phyloP scores from a whole-genome alignment of 78 protist genomes.

The Dictyostelium capitatum region DNA sequence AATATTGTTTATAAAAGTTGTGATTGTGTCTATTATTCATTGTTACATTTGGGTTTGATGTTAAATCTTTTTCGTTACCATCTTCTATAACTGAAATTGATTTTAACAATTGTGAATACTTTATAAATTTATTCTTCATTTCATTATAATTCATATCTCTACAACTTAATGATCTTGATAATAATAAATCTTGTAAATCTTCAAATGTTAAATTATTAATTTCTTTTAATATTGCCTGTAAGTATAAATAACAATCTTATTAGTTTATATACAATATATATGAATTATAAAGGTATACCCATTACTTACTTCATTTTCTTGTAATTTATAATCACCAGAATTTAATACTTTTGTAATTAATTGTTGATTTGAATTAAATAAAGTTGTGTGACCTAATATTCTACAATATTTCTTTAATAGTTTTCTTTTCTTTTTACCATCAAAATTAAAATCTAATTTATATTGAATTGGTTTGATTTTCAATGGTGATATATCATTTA shows the following conservation, averaged over 20 bases:
- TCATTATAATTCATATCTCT: background rate
- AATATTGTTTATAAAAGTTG: slow-evolving; percentile 6
- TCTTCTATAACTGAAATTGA: slow-evolving; percentile 16
- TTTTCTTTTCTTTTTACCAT: background rate
- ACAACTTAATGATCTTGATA: background rate
- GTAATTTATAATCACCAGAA: background rate
- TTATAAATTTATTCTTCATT: slow-evolving; percentile 1
- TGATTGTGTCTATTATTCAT: background rate
- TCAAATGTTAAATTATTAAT: slow-evolving; percentile 50
- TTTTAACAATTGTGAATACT: slow-evolving; percentile 1
- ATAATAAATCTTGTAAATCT: slow-evolving; percentile 62
- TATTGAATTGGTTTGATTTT: slow-evolving; percentile 1
- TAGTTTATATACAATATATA: too few species aligned
- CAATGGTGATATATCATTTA: slow-evolving; percentile 5
- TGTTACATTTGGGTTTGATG: background rate
- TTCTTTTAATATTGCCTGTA: slow-evolving; percentile 7
- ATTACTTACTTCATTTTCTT: background rate
- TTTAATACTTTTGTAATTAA: background rate
- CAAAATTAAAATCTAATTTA: background rate
- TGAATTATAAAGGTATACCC: too few species aligned
- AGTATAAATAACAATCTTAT: background rate
- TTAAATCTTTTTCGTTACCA: slow-evolving; percentile 2
- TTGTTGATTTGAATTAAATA: background rate
- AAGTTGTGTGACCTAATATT: background rate
- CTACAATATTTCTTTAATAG: background rate